Base-by-base conservation (phyloP, 305 asterid genomes). In the Fraxinus velutina region DNA sequence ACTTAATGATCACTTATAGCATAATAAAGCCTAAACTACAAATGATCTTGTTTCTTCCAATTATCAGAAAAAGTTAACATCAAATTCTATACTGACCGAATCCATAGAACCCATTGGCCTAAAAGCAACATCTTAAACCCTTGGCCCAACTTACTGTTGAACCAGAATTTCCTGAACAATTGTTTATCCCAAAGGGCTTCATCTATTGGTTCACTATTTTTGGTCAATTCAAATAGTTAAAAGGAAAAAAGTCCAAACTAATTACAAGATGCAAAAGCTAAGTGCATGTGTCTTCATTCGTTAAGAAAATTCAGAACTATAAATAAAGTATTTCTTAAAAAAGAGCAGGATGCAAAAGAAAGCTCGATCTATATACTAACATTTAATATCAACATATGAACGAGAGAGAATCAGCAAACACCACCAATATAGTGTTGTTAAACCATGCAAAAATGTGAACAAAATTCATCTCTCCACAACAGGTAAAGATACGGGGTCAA, bases 401-500 rank as follows among this genome's bases (percentile, higher is more conserved):
- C 13, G 7, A 6, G 15, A 60, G 71, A 60, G 71, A 24, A 60
- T 60, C 32, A 60, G 32, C 71, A 21, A 19, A 57, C 68, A 57
- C 68, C 71, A 60, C 32, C 71, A 21, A 7, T 3, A 17, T 7
- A 37, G 30, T 5, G 70, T 21, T 60, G 29, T 21, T 19, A 21
- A 60, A 60, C 13, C 68, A 57, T 8, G 30, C 71, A 60, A 60
- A 60, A 22, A 22, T 60, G 71, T 21, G 30, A 60, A 60, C 30
- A 60, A 60, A 21, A 60, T 60, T 22, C 34, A 32, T 22, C 21
- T 37, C 57, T 70, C 78, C 21, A 13, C 68, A 52, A 77, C 27
- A 79, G n/a, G 42, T 22, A 60, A 78, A 76, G 55, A 15, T 47
- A 66, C 57, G 84, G 76, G 68, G 44, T 42, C 83, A 76, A 75